Base-by-base conservation (phyloP, 2,329 filamentous ascomycete genomes). In the Colletotrichum limetticola region DNA sequence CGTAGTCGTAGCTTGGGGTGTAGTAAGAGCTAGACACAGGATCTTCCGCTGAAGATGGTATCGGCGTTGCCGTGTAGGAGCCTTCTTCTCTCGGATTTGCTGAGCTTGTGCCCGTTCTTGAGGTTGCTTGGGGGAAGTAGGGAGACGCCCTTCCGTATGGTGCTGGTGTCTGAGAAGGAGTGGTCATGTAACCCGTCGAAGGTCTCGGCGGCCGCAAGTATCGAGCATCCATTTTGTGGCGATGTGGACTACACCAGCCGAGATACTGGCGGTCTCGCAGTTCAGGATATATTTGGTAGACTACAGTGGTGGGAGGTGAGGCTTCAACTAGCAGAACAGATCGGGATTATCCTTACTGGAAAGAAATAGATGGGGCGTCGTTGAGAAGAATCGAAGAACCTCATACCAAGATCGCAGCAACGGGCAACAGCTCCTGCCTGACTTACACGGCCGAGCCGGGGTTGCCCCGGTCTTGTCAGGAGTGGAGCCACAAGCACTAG, bases 61-160 rank as follows among this genome's bases (percentile, higher is more conserved):
- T 35, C 11, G 60, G 56, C 3, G 60, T 66, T 8, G 30, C 9
- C 0, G 49, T 32, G n/a, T 42, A 56, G 22, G 67, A 26, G 14
- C 37, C 28, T 24, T 5, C 26, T n/a, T 19, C 19, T 24, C 5
- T 52, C 11, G 22, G n/a, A 22, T 16, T 42, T 28, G 59, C 14
- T 7, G 35, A 42, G 19, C 22, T 14, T 8, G 12, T 30, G 32
- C 67, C 74, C 2, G 76, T 67, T 4, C 73, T 73, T 8, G 76
- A 76, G 16, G 76, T 76, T 22, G 78, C 68, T 22, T 72, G 73
- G n/a, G 71, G 70, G 1, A 66, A 68, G 56, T 68, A 69, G 7
- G 65, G 37, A 16, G 64, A 71, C 7, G 65, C 58, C 6, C 46
- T n/a, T 32, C 5, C 24, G 28, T 67, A 60, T n/a, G 32, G 9